Evolutionary conservation across 306 rosid genomes (phyloP).

Genomic region (Bauhinia variegata): DNA sequence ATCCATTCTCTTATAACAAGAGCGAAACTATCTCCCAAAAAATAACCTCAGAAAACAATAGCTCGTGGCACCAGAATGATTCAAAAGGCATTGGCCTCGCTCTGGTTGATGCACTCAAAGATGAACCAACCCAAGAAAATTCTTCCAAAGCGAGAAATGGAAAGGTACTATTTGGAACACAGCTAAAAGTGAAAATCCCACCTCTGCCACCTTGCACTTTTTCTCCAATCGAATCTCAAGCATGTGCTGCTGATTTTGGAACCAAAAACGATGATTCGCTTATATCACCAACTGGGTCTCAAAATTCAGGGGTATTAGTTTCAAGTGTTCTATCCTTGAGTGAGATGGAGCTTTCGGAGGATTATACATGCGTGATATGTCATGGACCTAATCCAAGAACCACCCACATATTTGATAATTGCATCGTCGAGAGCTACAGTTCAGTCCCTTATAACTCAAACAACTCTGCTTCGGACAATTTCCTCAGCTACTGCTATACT

Average conservation of each 20-base stretch:
- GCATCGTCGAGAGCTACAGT: slow-evolving; percentile 57
- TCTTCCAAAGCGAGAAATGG: slow-evolving; percentile 28
- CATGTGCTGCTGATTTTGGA: slow-evolving; percentile 41
- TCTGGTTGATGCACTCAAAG: slow-evolving; percentile 53
- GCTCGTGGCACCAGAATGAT: slow-evolving; percentile 41
- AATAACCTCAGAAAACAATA: slow-evolving; percentile 45
- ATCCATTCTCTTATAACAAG: slow-evolving; percentile 45
- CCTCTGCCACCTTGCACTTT: slow-evolving; percentile 26
- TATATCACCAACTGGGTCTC: slow-evolving; percentile 29
- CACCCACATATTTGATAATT: slow-evolving; percentile 79
- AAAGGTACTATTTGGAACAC: slow-evolving; percentile 59
- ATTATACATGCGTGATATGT: slow-evolving; percentile 79
- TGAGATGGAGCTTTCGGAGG: slow-evolving; percentile 82
- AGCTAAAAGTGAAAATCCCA: slow-evolving; percentile 70
- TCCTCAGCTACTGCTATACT: slow-evolving; percentile 80
- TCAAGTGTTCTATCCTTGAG: slow-evolving; percentile 46
- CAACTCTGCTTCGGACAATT: slow-evolving; percentile 38
- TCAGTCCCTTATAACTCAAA: slow-evolving; percentile 37
- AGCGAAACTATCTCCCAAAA: slow-evolving; percentile 44
- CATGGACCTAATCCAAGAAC: slow-evolving; percentile 79
- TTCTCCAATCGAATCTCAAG: slow-evolving; percentile 35
- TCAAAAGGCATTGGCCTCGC: slow-evolving; percentile 69
- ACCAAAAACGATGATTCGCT: slow-evolving; percentile 39
- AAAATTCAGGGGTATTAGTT: slow-evolving; percentile 30
- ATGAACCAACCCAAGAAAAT: slow-evolving; percentile 35